phyloP scores from a whole-genome alignment of 1,284 basidiomycete genomes.

The Ceratobasidium sp. region DNA sequence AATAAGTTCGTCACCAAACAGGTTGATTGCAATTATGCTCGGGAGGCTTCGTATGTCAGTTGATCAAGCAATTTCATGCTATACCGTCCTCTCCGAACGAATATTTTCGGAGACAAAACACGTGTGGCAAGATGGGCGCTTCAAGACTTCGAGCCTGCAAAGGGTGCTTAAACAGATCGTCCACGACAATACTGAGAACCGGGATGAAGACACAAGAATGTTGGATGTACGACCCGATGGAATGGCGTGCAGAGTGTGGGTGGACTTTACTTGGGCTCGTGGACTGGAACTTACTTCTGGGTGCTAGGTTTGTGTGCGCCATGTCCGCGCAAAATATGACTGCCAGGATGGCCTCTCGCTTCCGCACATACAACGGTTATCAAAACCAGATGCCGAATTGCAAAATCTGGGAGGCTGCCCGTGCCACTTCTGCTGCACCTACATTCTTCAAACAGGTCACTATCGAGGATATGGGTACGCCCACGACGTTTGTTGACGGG shows the following conservation, averaged over 20 bases:
- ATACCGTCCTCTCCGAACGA: background rate
- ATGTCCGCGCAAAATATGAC: no score
- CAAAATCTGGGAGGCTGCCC: slow-evolving; percentile 44
- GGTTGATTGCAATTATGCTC: slow-evolving; percentile 29
- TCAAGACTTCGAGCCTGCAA: slow-evolving; percentile 19
- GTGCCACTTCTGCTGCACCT: slow-evolving; percentile 43
- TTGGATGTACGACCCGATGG: background rate
- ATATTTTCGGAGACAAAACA: slow-evolving; percentile 9
- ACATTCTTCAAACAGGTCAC: slow-evolving; percentile 32
- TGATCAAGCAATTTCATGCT: slow-evolving; percentile 13
- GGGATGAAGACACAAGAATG: background rate
- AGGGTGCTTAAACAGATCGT: slow-evolving; percentile 10
- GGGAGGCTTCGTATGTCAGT: slow-evolving; percentile 25
- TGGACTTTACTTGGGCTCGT: background rate
- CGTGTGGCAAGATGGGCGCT: slow-evolving; percentile 4
- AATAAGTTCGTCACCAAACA: background rate
- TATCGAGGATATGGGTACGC: background rate
- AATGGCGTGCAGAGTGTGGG: slow-evolving; percentile 15
- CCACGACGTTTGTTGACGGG: background rate
- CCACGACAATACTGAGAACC: background rate
- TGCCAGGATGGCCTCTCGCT: slow-evolving; percentile 9
- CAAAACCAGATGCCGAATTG: slow-evolving; percentile 19
- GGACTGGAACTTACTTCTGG: background rate
- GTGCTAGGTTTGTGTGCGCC: background rate
- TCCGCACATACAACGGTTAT: slow-evolving; percentile 18